These are phyloP conservation scores for Cyberlindnera mrakii DNA, from an alignment of 805 yeast genomes.

Conservation along the genomic window DNA sequence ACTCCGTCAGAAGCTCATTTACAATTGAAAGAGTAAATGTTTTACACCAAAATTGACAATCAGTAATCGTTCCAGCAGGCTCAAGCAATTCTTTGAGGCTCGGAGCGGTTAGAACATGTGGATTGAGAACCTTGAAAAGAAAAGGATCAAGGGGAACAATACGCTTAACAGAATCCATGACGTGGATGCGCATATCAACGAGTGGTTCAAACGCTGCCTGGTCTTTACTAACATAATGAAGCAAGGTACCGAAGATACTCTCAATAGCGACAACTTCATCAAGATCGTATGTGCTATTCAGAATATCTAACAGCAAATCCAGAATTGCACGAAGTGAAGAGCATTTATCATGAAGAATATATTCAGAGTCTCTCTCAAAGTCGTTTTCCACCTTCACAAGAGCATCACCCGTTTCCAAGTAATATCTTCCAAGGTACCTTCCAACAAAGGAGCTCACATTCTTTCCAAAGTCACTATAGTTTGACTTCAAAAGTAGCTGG, in stretches of 20 bases:
- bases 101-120: not conserved
- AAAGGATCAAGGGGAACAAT: conserved; percentile 13
- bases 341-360: conserved; percentile 17
- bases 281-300: conserved; percentile 10
- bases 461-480: not conserved
- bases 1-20: not conserved
- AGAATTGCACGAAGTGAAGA: conserved; percentile 25
- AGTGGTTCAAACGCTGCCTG: conserved; percentile 6
- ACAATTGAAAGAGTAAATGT: conserved; percentile 8
- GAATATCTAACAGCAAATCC: conserved; percentile 18
- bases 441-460: conserved; percentile 12
- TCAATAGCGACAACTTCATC: conserved; percentile 29
- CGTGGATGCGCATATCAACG: conserved; percentile 13
- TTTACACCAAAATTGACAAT: conserved; percentile 12
- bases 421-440: conserved; percentile 18
- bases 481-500: conserved; percentile 5
- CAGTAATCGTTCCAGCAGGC: too few species aligned
- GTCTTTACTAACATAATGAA: conserved; percentile 23
- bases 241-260: conserved; percentile 33
- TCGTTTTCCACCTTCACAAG: conserved; percentile 3
- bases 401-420: conserved; percentile 16
- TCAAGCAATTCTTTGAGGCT: not conserved
- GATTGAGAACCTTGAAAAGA: conserved; percentile 10
- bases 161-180: conserved; percentile 2
- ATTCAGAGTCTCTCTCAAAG: conserved; percentile 4